Evolutionary conservation across 306 rosid species (phyloP).

Genomic region (Rosa chinensis): DNA sequence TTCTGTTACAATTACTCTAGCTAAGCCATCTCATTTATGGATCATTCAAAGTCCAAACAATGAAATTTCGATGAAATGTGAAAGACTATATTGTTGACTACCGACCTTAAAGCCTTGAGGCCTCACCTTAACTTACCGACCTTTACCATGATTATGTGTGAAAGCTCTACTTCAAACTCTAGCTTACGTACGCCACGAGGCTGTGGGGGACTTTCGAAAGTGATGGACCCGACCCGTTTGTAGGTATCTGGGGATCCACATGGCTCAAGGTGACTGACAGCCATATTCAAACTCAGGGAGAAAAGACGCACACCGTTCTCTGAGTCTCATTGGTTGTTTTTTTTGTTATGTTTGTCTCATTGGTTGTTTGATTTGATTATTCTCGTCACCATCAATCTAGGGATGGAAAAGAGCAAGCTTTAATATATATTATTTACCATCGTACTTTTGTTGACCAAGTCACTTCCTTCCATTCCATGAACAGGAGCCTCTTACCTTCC

Average conservation of each 20-base stretch:
- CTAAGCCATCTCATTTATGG: not conserved
- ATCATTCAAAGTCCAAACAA: not conserved
- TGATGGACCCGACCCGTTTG: conserved; percentile 7
- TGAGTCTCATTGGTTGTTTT: not conserved
- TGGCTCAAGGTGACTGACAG: not conserved
- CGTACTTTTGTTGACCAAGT: not conserved
- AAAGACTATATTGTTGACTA: not conserved
- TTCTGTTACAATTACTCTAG: no score
- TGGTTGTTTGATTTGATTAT: not conserved
- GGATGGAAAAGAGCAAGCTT: not conserved
- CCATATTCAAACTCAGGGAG: not conserved
- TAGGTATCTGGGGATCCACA: not conserved
- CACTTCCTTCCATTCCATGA: not conserved
- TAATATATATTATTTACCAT: not conserved
- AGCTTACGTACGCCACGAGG: not conserved
- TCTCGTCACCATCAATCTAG: not conserved
- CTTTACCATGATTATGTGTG: not conserved
- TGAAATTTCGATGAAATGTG: not conserved
- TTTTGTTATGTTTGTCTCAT: not conserved
- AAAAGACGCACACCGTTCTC: not conserved
- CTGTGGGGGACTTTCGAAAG: not conserved
- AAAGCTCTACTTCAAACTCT: not conserved
- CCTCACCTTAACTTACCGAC: not conserved
- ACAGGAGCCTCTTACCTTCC: no score
- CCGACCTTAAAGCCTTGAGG: not conserved